These are phyloP conservation scores for Wickerhamia fluorescens DNA, from an alignment of 805 yeast genomes.

Conservation along the genomic window DNA sequence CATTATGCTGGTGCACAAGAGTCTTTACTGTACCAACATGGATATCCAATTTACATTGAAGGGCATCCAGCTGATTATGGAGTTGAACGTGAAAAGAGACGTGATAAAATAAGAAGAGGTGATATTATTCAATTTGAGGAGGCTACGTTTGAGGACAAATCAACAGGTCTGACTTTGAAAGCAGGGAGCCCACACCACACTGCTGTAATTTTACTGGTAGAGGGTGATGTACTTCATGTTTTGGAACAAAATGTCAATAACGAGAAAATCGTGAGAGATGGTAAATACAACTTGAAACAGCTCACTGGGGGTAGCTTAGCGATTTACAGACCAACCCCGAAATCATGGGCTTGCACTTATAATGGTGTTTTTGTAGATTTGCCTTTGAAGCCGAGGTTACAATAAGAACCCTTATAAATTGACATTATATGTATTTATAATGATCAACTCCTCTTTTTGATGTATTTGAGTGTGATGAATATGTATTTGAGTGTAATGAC, in stretches of 20 bases:
- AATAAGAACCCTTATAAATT: no score
- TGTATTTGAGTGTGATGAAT: no score
- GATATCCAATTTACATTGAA: no score
- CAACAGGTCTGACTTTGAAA: conserved; percentile 25
- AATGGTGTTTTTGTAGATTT: no score
- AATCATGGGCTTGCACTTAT: conserved; percentile 33
- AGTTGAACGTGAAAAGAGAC: no score
- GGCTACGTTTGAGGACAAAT: conserved; percentile 32
- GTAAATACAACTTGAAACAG: conserved; percentile 29
- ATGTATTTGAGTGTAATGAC: no score
- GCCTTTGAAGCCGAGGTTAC: no score
- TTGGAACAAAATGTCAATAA: conserved; percentile 47
- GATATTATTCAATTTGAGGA: conserved; percentile 45
- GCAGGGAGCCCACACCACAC: conserved; percentile 54
- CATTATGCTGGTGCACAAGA: no score
- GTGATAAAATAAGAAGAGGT: conserved; percentile 45
- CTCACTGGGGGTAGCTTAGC: conserved; percentile 36
- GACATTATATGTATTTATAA: no score
- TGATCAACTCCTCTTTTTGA: no score
- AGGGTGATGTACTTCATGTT: conserved; percentile 24
- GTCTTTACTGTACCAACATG: no score
- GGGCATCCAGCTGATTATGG: no score
- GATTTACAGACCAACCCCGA: conserved; percentile 43
- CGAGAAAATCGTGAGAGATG: conserved; percentile 31
- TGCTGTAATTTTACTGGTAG: conserved; percentile 23